Evolutionary conservation across 306 rosid species (phyloP).

Genomic region (Comarum palustre): DNA sequence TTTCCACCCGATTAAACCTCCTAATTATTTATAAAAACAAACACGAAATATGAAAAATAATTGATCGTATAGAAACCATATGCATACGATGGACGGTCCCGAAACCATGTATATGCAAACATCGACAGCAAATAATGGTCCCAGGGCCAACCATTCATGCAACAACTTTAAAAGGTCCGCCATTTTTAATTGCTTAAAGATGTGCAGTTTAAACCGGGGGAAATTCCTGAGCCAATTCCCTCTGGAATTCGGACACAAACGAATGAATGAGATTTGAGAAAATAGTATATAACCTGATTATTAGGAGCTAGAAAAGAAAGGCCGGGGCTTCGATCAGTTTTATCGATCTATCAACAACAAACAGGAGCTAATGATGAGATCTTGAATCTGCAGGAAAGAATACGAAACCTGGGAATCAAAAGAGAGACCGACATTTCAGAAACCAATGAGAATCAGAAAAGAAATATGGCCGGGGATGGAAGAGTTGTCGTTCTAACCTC

Average conservation of each 20-base stretch:
- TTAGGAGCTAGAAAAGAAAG: conserved; percentile 3
- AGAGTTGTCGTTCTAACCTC: conserved; percentile 4
- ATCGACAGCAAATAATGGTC: conserved; percentile 3
- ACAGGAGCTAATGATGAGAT: conserved; percentile 8
- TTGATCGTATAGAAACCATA: neutral
- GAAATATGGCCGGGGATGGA: neutral
- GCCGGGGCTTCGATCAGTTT: neutral
- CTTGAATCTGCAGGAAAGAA: conserved; percentile 1
- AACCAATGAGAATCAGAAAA: neutral
- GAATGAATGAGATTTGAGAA: neutral
- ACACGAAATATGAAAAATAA: neutral
- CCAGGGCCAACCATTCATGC: neutral
- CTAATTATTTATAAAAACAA: neutral
- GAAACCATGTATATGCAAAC: neutral
- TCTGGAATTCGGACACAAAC: too few species aligned
- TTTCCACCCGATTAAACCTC: neutral
- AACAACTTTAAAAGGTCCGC: conserved; percentile 5
- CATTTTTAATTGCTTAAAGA: neutral
- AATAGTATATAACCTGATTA: conserved; percentile 23
- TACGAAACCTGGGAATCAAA: neutral
- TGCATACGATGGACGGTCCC: neutral
- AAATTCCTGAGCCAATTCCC: neutral
- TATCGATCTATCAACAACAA: conserved; percentile 11
- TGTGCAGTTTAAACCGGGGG: neutral
- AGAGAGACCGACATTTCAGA: conserved; percentile 9